Evolutionary conservation across 257 asterid genomes (phyloP), one percentile per base, ranked within the genome.

Genomic region (Cynanchum wilfordii): DNA sequence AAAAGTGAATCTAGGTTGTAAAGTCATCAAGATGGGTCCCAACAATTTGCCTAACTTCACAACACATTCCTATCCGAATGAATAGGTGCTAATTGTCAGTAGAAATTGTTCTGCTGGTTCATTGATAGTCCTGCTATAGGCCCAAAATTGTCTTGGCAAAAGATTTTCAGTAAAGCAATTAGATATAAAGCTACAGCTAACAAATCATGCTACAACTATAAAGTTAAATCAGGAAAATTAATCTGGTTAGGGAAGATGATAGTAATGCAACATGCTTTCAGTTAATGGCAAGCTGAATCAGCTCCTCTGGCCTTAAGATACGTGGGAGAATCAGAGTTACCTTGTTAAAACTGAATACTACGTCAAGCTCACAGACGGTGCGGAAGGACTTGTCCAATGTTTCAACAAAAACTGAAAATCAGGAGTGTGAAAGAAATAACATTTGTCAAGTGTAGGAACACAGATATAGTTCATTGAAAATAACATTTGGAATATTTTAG

Each of bases 281-380:
- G 3, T 22, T 27, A 50, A 50, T 13, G 24, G 22, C 24, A 38
- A 73, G 30, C 22, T 36, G 69, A 66, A 69, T 11, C 3, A 25
- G 40, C 15, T n/a, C 47, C 49, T 69, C 22, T 17, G 52, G 47
- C 44, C 20, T 11, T 10, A 29, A 71, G 4, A 51, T 38, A 52
- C 50, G 55, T 40, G 33, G 52, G 81, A 79, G 75, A 75, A 77
- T 30, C 74, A 50, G 72, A 73, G 82, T 68, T 45, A 95, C 99
- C 99, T 94, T 94, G 79, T 87, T 88, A 71, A 94, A 94, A 57
- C 88, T 89, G 95, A 89, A 91, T 60, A 94, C 95, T 66, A 91
- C 73, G 79, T 94, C 97, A 66, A 94, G 97, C 88, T 91, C 99
- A 62, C 99, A 90, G 52, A 91, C 99, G 64, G 89, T 92, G 71